A percentile compares a stretch with the other conserved stretches of the same genome.
phyloP scores from a whole-genome alignment of 441 rosid genomes.

The Gossypium schwendimanii region DNA sequence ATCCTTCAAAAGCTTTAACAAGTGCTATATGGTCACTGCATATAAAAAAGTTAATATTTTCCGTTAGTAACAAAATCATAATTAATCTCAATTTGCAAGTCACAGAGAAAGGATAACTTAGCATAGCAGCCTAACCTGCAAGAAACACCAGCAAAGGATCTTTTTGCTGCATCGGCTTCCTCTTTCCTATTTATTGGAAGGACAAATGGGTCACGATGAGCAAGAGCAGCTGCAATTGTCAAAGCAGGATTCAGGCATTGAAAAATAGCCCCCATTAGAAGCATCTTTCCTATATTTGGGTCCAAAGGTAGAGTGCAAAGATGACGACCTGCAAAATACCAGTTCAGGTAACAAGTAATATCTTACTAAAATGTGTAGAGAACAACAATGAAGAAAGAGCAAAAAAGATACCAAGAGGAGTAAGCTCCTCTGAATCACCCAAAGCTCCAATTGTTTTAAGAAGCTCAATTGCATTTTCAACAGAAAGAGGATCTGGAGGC shows the following conservation, averaged over 20 bases:
- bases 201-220: conserved; percentile 84
- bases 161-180: conserved; percentile 82
- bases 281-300: conserved; percentile 96
- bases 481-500: conserved; percentile 93
- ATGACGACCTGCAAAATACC: conserved; percentile 54
- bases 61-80: conserved; percentile 14
- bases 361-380: conserved; percentile 6
- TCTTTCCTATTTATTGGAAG: conserved; percentile 76
- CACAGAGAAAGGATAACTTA: background rate
- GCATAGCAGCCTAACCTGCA: conserved; percentile 56
- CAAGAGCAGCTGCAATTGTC: conserved; percentile 93
- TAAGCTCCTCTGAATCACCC: conserved; percentile 77
- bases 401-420: conserved; percentile 67
- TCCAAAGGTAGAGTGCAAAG: conserved; percentile 80
- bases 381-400: background rate
- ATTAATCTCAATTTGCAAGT: background rate
- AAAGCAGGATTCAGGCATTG: conserved; percentile 90
- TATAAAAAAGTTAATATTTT: conserved; percentile 12
- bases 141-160: conserved; percentile 86
- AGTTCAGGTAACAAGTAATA: conserved; percentile 13
- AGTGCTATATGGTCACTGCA: conserved; percentile 96
- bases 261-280: conserved; percentile 84
- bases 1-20: conserved; percentile 83
- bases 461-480: conserved; percentile 89
- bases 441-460: conserved; percentile 89